These are phyloP conservation scores for Trypanosoma congolense DNA, from an alignment of 208 protist genomes.

Conservation along the genomic window DNA sequence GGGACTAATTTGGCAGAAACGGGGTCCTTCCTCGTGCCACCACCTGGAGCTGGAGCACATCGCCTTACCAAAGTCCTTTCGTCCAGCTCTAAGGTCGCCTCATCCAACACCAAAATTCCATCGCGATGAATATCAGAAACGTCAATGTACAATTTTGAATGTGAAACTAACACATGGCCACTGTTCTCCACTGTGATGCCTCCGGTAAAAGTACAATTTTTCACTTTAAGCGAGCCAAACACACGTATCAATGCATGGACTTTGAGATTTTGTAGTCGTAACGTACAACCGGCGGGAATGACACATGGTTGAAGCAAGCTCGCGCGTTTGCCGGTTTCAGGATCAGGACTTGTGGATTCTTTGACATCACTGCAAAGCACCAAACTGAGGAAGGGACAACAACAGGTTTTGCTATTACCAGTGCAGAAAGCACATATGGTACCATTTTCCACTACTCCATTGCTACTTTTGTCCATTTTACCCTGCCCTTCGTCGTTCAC, in stretches of 20 bases:
- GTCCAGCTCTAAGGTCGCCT: slow-evolving; percentile 38
- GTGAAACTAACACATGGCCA: slow-evolving; percentile 34
- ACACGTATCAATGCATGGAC: slow-evolving; percentile 58
- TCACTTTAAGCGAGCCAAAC: slow-evolving; percentile 41
- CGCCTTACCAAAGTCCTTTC: slow-evolving; percentile 30
- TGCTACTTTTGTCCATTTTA: no score
- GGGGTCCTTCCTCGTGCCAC: not conserved
- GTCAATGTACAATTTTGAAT: slow-evolving; percentile 35
- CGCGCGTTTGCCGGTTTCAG: slow-evolving; percentile 5
- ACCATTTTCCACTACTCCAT: no score
- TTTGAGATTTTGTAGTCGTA: slow-evolving; percentile 38
- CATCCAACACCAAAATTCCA: slow-evolving; percentile 60
- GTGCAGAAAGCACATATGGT: not conserved
- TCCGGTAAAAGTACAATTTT: slow-evolving; percentile 57
- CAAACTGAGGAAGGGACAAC: not conserved
- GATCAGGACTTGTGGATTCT: not conserved
- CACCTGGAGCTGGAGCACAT: slow-evolving; percentile 4
- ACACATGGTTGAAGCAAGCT: slow-evolving; percentile 15
- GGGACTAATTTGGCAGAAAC: not conserved
- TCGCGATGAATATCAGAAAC: slow-evolving; percentile 27
- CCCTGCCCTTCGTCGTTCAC: not conserved
- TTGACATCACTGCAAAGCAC: not conserved
- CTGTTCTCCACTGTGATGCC: slow-evolving; percentile 34
- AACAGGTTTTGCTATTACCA: not conserved
- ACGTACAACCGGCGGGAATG: slow-evolving; percentile 33